A percentile compares a stretch with the other conserved stretches of the same genome.
These are phyloP conservation scores for Pyronema domesticum DNA, from an alignment of 495 filamentous ascomycete species.

Conservation along the genomic window DNA sequence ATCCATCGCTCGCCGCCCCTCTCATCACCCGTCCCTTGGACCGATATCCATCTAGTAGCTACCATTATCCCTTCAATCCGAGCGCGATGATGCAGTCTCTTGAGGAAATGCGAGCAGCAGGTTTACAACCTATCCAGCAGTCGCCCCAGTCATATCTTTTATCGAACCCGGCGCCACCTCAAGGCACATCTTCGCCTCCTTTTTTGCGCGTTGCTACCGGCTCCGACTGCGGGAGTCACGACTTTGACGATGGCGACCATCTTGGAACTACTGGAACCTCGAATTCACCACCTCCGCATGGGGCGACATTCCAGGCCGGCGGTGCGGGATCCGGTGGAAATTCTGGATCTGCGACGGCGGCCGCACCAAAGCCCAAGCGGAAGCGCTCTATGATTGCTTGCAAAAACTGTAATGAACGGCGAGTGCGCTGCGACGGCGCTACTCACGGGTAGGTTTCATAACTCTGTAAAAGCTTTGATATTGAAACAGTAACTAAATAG, in stretches of 20 bases:
- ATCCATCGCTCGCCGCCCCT: no score
- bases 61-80: no score
- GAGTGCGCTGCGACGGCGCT: slow-evolving; percentile 12
- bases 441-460: slow-evolving; percentile 5
- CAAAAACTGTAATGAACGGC: slow-evolving; percentile 12
- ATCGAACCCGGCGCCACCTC: not conserved
- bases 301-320: not conserved
- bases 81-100: no score
- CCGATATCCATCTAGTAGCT: no score
- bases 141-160: not conserved
- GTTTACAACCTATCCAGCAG: not conserved
- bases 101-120: not conserved
- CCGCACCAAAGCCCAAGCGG: slow-evolving; percentile 6
- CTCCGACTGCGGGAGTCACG: not conserved
- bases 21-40: no score
- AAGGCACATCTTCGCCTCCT: not conserved
- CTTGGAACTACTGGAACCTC: not conserved
- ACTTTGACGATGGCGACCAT: not conserved
- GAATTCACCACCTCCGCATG: not conserved
- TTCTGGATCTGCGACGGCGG: not conserved
- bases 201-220: not conserved
- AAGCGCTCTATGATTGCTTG: slow-evolving; percentile 15
- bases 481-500: not conserved
- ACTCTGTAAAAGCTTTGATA: not conserved
- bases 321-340: not conserved